Evolutionary conservation across 129 eudicot genomes (phyloP).

Genomic region (Smallanthus sonchifolius): DNA sequence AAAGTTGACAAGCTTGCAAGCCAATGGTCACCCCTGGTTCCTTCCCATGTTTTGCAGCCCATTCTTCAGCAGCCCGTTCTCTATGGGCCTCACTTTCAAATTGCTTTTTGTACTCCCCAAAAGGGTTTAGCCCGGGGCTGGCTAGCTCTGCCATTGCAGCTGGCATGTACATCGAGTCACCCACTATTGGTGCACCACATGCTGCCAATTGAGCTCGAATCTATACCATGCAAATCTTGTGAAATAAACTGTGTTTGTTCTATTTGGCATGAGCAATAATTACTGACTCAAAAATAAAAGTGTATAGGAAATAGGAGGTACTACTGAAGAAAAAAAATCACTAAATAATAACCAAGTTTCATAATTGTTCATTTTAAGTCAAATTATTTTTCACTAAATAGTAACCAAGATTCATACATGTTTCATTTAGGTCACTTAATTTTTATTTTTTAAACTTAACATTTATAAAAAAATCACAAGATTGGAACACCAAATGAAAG

Average conservation of each 20-base stretch:
- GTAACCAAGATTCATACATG: no score
- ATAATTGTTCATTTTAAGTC: no score
- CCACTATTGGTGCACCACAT: conserved; percentile 87
- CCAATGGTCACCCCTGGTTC: conserved; percentile 82
- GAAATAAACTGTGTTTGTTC: not conserved
- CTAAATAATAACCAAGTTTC: no score
- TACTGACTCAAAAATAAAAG: not conserved
- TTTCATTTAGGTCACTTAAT: no score
- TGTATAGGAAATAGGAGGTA: not conserved
- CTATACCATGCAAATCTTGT: conserved; percentile 28
- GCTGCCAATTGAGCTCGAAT: conserved; percentile 94
- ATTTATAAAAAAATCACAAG: no score
- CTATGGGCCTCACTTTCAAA: conserved; percentile 43
- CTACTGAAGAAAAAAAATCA: no score
- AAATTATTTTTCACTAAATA: no score
- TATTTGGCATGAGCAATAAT: not conserved
- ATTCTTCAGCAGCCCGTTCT: conserved; percentile 53
- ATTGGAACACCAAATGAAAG: no score
- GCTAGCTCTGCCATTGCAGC: conserved; percentile 61
- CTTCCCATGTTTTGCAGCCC: conserved; percentile 81
- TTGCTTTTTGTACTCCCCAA: conserved; percentile 44
- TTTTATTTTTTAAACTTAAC: no score
- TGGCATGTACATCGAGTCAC: conserved; percentile 92
- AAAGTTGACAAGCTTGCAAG: conserved; percentile 89
- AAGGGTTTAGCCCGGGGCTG: conserved; percentile 61